phyloP scores from a whole-genome alignment of 352 stramenopile genomes.

The Phytophthora foliorum region DNA sequence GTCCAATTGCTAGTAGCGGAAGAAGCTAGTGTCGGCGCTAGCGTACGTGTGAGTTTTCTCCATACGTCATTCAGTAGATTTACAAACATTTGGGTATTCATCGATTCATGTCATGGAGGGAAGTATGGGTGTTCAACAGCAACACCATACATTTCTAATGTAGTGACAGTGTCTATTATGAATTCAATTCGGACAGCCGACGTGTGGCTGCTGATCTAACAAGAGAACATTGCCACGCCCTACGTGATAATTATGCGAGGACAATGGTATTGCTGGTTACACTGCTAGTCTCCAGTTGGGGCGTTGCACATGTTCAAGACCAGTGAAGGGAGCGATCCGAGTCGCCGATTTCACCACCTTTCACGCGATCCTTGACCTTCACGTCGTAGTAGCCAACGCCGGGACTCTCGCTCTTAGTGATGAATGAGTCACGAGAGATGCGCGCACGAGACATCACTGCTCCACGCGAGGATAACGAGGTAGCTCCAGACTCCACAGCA shows the following conservation, averaged over 20 bases:
- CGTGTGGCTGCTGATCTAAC: constrained; percentile 8
- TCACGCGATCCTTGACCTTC: constrained; percentile 68
- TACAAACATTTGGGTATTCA: constrained; percentile 26
- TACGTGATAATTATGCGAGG: constrained; percentile 29
- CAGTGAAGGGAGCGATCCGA: constrained; percentile 73
- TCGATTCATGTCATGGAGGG: constrained; percentile 3
- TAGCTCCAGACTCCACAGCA: constrained; percentile 45
- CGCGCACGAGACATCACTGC: constrained; percentile 74
- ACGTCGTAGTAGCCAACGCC: constrained; percentile 86
- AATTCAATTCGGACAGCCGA: constrained; percentile 24
- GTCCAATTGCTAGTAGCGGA: constrained; percentile 3
- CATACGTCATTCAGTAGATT: constrained; percentile 40
- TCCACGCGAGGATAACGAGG: constrained; percentile 74
- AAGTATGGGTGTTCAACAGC: too few species aligned
- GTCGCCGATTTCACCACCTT: constrained; percentile 82
- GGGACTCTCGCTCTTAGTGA: constrained; percentile 74
- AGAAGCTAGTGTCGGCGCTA: constrained; percentile 28
- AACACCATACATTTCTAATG: constrained; percentile 1
- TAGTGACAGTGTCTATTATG: constrained; percentile 19
- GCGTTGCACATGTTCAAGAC: constrained; percentile 40
- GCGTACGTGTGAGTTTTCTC: constrained; percentile 39
- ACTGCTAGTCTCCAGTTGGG: constrained; percentile 25
- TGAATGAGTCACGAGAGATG: constrained; percentile 75
- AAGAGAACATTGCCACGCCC: constrained; percentile 14
- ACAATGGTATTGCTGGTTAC: constrained; percentile 12